Evolutionary conservation across 129 eudicot species (phyloP), one percentile per base, ranked within the genome.

Genomic region (Rutidosis leptorrhynchoides): DNA sequence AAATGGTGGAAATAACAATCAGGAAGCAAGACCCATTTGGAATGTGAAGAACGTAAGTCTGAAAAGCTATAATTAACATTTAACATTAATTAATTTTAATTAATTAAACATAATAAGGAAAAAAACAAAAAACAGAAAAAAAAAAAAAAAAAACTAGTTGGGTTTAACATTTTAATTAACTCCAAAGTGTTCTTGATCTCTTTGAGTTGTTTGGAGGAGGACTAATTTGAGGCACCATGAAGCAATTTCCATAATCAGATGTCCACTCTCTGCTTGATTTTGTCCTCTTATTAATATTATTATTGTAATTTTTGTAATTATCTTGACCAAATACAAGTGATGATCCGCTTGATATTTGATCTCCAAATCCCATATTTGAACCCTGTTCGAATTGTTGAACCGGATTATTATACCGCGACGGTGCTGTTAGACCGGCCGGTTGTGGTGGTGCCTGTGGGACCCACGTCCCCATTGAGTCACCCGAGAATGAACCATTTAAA

Each of bases 221-320:
- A 52, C 26, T 71, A 52, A 87, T 84, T 65, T 87, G 95, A 73
- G 95, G 95, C 65, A 87, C 90, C 19, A 78, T 82, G 68, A 87
- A 87, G 30, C 84, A 85, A 58, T 84, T 83, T 2, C 82, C 90
- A 28, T 77, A 79, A 6, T 35, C 67, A 3, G 82, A 10, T 30
- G 55, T 21, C 73, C 80, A 48, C 40, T 80, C 75, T 69, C 85
- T 80, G 70, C 62, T 79, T 3, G 74, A 63, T 57, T 85, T 85
- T 48, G 24, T 22, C 6, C 35, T 68, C 28, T 68, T 75, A 20
- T 60, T 46, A 45, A 15, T 0, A 65, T 56, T 58, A 16, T 14
- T 10, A 12, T 5, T 11, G 37, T 32, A n/a, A n/a, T n/a, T n/a
- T n/a, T n/a, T n/a, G n/a, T n/a, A 67, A 26, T 52, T 52, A 15